These are phyloP conservation scores for Drechslerella stenobrocha DNA, from an alignment of 2,329 filamentous ascomycete genomes.

Conservation along the genomic window DNA sequence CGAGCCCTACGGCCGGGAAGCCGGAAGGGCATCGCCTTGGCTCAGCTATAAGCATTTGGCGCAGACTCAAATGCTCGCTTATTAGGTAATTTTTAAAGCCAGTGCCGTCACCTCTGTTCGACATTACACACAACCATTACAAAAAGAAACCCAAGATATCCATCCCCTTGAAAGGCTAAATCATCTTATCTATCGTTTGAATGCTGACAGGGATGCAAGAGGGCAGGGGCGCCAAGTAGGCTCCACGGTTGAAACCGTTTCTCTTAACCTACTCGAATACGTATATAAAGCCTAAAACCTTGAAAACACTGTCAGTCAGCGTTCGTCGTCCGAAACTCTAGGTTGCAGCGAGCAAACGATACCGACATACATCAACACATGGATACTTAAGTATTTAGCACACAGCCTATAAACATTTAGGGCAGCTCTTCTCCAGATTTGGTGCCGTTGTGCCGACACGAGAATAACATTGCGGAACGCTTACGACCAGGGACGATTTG, in stretches of 20 bases:
- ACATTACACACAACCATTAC: conserved; percentile 24
- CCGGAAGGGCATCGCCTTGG: conserved; percentile 18
- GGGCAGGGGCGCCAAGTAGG: no score
- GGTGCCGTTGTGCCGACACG: no score
- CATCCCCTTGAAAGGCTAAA: background rate
- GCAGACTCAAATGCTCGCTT: conserved; percentile 39
- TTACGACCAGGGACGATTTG: no score
- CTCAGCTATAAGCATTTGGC: conserved; percentile 27
- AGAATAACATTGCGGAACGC: no score
- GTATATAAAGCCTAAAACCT: no score
- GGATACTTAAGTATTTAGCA: no score
- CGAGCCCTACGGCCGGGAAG: conserved; percentile 23
- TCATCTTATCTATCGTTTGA: background rate
- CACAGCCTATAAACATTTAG: no score
- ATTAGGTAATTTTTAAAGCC: conserved; percentile 45
- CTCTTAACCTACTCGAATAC: background rate
- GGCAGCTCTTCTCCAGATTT: no score
- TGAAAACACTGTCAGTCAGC: no score
- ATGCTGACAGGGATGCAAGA: background rate
- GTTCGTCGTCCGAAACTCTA: no score
- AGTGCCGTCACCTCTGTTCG: conserved; percentile 26
- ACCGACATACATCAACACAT: no score
- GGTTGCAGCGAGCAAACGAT: no score
- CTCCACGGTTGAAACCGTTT: background rate
- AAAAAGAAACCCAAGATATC: conserved; percentile 26